Evolutionary conservation across 1,284 basidiomycete species (phyloP).

Genomic region (Cryptococcus deneoformans): DNA sequence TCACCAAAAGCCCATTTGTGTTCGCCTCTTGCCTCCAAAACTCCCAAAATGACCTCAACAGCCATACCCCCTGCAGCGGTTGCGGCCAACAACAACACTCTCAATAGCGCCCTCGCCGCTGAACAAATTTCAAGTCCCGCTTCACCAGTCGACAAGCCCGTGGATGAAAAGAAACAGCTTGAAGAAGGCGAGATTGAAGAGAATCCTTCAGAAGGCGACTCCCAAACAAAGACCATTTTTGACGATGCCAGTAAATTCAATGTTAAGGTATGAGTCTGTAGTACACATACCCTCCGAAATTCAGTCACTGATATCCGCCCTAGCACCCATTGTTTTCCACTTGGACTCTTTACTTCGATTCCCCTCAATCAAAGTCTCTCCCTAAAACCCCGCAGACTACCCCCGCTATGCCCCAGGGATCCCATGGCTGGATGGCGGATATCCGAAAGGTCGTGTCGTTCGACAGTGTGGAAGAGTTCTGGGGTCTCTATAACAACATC

Average conservation of each 20-base stretch:
- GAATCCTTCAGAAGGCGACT: constrained; percentile 35
- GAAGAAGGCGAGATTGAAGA: constrained; percentile 39
- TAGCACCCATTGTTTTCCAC: constrained; percentile 89
- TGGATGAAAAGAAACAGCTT: constrained; percentile 18
- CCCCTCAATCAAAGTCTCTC: constrained; percentile 78
- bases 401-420: constrained; percentile 59
- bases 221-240: constrained; percentile 65
- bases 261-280: constrained; percentile 64
- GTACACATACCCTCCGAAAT: not conserved
- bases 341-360: constrained; percentile 98
- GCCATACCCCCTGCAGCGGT: constrained; percentile 34
- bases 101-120: constrained; percentile 36
- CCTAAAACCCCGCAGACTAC: constrained; percentile 81
- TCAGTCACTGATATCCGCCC: not conserved
- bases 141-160: constrained; percentile 17
- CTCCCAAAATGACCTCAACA: constrained; percentile 11
- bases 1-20: not conserved
- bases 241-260: constrained; percentile 85
- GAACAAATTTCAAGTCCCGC: constrained; percentile 27
- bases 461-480: constrained; percentile 95
- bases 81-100: constrained; percentile 31
- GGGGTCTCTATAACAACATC: constrained; percentile 99
- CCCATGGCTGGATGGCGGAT: constrained; percentile 83
- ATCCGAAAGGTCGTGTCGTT: constrained; percentile 92
- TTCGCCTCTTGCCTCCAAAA: not conserved